A percentile compares a stretch with the other conserved stretches of the same genome.
Evolutionary conservation across 1,139 yeast genomes (phyloP).

Genomic region (Debaryomycetaceae sp.): DNA sequence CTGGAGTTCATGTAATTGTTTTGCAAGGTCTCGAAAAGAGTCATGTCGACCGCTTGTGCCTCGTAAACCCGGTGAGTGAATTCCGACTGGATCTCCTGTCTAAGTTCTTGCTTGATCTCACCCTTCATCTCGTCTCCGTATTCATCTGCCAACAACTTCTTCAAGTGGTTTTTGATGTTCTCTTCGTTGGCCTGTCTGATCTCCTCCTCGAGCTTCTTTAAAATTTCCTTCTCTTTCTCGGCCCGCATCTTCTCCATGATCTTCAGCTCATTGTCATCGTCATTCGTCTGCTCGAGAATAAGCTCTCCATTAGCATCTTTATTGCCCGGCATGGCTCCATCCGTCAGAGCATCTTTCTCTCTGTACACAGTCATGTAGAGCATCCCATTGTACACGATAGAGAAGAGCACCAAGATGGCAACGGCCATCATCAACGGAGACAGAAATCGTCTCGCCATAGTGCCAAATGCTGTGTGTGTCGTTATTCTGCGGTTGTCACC

Average conservation of each 20-base stretch:
- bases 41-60: constrained; percentile 16
- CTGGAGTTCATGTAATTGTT: constrained; percentile 17
- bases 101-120: constrained; percentile 14
- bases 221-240: neutral
- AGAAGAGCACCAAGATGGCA: neutral
- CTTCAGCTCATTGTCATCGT: neutral
- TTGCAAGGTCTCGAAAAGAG: constrained; percentile 19
- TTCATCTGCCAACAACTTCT: constrained; percentile 8
- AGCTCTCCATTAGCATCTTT: no score
- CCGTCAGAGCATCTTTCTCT: no score
- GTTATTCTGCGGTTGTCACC: no score
- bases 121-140: constrained; percentile 6
- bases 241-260: neutral
- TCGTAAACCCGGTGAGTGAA: constrained; percentile 19
- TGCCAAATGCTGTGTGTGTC: no score
- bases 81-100: constrained; percentile 12
- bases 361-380: neutral
- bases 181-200: constrained; percentile 11
- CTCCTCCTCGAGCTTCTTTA: constrained; percentile 11
- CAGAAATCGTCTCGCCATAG: neutral
- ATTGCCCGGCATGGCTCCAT: no score
- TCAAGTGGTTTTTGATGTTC: constrained; percentile 12
- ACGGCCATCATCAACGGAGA: neutral
- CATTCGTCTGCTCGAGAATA: neutral
- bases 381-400: neutral